These are phyloP conservation scores for Petunia secreta DNA, from an alignment of 257 asterid species.

Conservation along the genomic window DNA sequence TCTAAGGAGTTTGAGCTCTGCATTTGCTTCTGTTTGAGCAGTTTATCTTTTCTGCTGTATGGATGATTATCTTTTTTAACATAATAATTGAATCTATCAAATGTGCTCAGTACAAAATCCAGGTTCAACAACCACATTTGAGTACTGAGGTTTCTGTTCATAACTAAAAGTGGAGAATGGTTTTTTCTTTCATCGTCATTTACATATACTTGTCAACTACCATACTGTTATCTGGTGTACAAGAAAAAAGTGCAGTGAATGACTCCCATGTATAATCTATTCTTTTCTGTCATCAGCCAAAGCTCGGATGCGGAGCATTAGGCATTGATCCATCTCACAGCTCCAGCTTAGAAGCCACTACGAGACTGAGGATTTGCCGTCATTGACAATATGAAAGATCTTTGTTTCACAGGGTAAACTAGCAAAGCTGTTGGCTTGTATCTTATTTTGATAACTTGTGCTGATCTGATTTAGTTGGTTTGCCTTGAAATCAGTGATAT, in stretches of 20 bases:
- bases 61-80: no score
- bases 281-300: not conserved
- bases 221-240: not conserved
- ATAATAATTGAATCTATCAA: no score
- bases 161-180: not conserved
- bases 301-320: not conserved
- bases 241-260: not conserved
- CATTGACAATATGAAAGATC: not conserved
- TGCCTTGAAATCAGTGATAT: not conserved
- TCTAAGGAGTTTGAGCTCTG: not conserved
- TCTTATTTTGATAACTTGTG: conserved; percentile 11
- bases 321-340: not conserved
- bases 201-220: conserved; percentile 2
- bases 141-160: conserved; percentile 4
- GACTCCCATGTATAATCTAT: not conserved
- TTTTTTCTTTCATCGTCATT: not conserved
- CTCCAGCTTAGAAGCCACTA: conserved; percentile 6
- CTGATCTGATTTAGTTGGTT: conserved; percentile 1
- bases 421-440: no score
- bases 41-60: no score
- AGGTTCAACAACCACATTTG: not conserved
- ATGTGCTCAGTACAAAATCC: not conserved
- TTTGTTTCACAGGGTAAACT: not conserved
- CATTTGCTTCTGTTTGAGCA: not conserved
- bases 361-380: not conserved